These are phyloP conservation scores for Cylindrotheca fusiformis DNA, from an alignment of 108 stramenopile species.

Conservation along the genomic window DNA sequence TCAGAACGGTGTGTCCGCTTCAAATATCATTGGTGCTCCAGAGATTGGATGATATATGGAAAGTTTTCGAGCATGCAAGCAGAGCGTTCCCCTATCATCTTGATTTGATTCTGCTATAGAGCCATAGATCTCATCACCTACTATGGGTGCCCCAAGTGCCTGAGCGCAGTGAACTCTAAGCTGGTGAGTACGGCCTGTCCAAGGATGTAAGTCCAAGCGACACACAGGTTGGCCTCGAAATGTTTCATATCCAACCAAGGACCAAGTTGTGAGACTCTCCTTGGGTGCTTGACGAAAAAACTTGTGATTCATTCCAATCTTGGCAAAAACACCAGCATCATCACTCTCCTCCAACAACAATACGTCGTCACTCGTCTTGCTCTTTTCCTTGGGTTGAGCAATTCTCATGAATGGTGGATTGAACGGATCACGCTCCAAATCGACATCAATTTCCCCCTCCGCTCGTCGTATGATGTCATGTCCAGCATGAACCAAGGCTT, in stretches of 20 bases:
- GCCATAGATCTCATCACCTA: conserved; percentile 83
- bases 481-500: conserved; percentile 34
- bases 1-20: conserved; percentile 65
- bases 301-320: conserved; percentile 32
- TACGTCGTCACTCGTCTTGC: conserved; percentile 19
- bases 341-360: neutral
- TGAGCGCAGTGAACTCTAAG: conserved; percentile 74
- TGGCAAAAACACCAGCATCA: neutral
- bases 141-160: conserved; percentile 74
- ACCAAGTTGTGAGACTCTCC: conserved; percentile 48
- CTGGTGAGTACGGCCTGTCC: conserved; percentile 81
- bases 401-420: conserved; percentile 80
- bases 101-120: neutral
- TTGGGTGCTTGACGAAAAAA: conserved; percentile 59
- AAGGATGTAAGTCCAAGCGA: conserved; percentile 47
- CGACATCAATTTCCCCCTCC: conserved; percentile 67
- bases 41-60: conserved; percentile 62
- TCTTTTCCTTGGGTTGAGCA: conserved; percentile 23
- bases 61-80: conserved; percentile 64
- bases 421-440: conserved; percentile 68
- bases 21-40: conserved; percentile 58
- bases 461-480: conserved; percentile 8
- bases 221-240: conserved; percentile 42
- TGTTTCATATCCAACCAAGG: conserved; percentile 40
- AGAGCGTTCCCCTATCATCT: conserved; percentile 27